phyloP scores from a whole-genome alignment of 176 grass and related monocot species.

The Secale cereale region DNA sequence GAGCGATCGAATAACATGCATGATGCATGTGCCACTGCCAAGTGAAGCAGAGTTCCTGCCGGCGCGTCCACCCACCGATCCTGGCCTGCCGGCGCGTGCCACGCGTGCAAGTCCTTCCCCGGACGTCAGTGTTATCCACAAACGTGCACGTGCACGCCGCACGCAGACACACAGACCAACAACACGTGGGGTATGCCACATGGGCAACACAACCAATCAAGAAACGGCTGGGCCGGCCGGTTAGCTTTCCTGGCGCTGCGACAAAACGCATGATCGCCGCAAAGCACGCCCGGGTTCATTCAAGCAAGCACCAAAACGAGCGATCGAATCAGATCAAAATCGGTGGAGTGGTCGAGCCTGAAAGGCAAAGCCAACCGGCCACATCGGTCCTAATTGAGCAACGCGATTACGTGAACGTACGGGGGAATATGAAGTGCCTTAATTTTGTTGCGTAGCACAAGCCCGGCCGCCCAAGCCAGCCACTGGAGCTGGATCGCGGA shows the following conservation, averaged over 20 bases:
- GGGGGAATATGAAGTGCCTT: background rate
- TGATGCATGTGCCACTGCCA: background rate
- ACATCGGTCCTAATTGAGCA: background rate
- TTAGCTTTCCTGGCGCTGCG: conserved; percentile 2
- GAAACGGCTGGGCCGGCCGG: background rate
- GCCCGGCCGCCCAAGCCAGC: background rate
- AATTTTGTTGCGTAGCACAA: background rate
- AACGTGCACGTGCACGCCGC: conserved; percentile 2
- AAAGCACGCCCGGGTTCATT: conserved; percentile 3
- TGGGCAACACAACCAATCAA: background rate
- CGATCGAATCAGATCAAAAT: background rate
- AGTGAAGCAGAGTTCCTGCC: background rate
- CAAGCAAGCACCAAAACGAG: background rate
- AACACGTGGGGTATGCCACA: conserved; percentile 6
- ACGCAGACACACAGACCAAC: background rate
- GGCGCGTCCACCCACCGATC: background rate
- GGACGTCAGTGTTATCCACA: conserved; percentile 7
- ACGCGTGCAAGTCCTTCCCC: conserved; percentile 12
- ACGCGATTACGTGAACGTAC: background rate
- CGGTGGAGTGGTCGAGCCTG: background rate
- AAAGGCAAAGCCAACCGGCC: background rate
- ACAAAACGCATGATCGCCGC: background rate
- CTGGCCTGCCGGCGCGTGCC: background rate
- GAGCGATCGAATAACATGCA: background rate
- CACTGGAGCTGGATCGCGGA: background rate